A percentile compares a stretch with the other conserved stretches of the same genome.
Evolutionary conservation across 2,329 filamentous ascomycete species (phyloP).

Genomic region (Achaetomium macrosporum): DNA sequence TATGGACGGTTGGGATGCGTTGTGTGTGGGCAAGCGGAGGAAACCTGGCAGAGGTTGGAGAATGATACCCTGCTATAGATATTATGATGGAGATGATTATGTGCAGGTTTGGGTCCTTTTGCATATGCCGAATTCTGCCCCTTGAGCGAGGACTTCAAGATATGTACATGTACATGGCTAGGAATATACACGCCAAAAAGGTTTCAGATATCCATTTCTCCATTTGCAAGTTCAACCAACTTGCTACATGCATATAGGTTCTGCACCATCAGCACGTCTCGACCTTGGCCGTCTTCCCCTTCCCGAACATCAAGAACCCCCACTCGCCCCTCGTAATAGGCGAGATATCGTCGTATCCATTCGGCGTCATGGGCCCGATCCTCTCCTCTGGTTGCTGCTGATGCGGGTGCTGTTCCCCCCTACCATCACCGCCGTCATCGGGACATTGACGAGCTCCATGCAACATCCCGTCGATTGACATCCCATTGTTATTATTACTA

Average conservation of each 20-base stretch:
- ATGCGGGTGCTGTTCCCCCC: not conserved
- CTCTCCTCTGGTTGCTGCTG: conserved; percentile 20
- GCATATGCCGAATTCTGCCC: not conserved
- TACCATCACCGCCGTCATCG: not conserved
- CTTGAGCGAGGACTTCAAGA: not conserved
- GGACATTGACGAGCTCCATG: conserved; percentile 3
- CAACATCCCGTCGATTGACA: conserved; percentile 20
- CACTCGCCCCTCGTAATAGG: conserved; percentile 58
- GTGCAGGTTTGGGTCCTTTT: not conserved
- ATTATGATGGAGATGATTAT: not conserved
- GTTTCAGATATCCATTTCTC: too few species aligned
- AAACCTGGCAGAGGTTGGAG: not conserved
- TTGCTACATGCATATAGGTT: too few species aligned
- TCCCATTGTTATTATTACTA: not conserved
- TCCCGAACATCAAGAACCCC: conserved; percentile 53
- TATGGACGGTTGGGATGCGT: too few species aligned
- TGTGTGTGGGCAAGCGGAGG: not conserved
- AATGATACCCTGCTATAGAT: conserved; percentile 4
- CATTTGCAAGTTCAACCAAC: too few species aligned
- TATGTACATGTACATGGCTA: not conserved
- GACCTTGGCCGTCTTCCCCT: conserved; percentile 43
- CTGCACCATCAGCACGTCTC: conserved; percentile 42
- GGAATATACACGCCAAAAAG: not conserved
- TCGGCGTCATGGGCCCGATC: conserved; percentile 50
- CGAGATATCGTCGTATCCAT: conserved; percentile 56